phyloP scores from a whole-genome alignment of 1,284 basidiomycete genomes.

The Austroboletus niveus region DNA sequence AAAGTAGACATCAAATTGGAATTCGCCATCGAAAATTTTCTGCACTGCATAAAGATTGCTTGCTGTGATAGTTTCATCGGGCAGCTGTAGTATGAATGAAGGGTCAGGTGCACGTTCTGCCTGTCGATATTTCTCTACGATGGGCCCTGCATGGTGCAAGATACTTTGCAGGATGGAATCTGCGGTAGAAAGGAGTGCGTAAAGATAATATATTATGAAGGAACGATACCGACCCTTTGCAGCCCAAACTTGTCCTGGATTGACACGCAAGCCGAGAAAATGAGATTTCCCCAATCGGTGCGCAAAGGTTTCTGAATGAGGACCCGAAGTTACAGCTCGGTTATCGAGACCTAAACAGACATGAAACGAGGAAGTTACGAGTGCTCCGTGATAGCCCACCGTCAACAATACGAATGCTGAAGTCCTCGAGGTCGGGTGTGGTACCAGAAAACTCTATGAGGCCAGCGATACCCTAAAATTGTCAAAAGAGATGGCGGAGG shows the following conservation, averaged over 20 bases:
- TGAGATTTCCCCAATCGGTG: conserved; percentile 71
- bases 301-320: conserved; percentile 59
- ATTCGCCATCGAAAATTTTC: conserved; percentile 79
- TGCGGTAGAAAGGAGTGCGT: conserved; percentile 27
- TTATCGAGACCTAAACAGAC: conserved; percentile 54
- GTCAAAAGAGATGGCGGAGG: conserved; percentile 5
- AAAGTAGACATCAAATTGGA: conserved; percentile 85
- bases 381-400: conserved; percentile 42
- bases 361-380: background rate
- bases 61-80: conserved; percentile 67
- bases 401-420: conserved; percentile 78
- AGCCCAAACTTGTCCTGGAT: conserved; percentile 74
- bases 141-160: conserved; percentile 53
- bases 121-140: conserved; percentile 57
- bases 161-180: conserved; percentile 69
- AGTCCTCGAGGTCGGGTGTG: conserved; percentile 78
- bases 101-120: conserved; percentile 65
- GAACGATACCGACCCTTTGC: conserved; percentile 61
- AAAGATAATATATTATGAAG: background rate
- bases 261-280: conserved; percentile 63
- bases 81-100: conserved; percentile 72
- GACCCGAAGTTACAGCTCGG: conserved; percentile 47
- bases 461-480: conserved; percentile 65
- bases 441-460: conserved; percentile 68
- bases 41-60: conserved; percentile 87